Base-by-base conservation (phyloP, 176 grass and related monocot species). In the Puya raimondii region DNA sequence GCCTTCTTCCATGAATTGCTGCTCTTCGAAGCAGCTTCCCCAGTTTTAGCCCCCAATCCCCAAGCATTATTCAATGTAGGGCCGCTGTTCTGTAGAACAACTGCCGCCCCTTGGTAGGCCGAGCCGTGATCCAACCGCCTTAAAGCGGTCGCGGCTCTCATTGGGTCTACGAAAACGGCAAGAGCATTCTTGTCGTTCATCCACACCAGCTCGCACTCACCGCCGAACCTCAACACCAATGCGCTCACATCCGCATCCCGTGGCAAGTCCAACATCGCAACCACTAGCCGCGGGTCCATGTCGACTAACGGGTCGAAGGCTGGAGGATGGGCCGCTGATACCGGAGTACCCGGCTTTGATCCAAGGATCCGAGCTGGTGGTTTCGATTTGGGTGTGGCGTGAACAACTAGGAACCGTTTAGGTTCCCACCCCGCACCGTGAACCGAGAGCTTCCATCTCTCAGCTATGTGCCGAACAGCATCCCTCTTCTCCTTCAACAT, bases 161-260 rank as follows among this genome's bases (percentile, higher is more conserved):
- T 82, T 26, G 89, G 82, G 63, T 99, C 94, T 67, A 70, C 76
- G 71, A 99, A 99, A 64, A 93, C 79, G 48, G 89, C 82, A 23
- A 90, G 20, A 5, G 94, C 89, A 82, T 93, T 99, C 78, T 83
- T 87, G 72, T 99, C 94, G 63, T 93, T 93, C 74, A 99, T 68
- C 94, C 94, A 99, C 25, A 92, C 85, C 79, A 99, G 72, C 59
- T 99, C 94, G 64, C 94, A 99, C 75, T 99, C 94, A 14, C 94
- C 89, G 29, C 89, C 94, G 72, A 99, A 99, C 75, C 94, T 85
- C 69, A 93, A 73, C 12, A 99, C 89, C 48, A 99, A 68, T 51
- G 89, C 80, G 11, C 81, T 99, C 9, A 99, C 90, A 88, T 99
- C 93, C 79, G 89, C 93, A 69, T 97, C 89, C 65, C 89, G 74